Evolutionary conservation across 805 yeast genomes (phyloP), one percentile per base, ranked within the genome.

Genomic region (Cyberlindnera mycetangii): DNA sequence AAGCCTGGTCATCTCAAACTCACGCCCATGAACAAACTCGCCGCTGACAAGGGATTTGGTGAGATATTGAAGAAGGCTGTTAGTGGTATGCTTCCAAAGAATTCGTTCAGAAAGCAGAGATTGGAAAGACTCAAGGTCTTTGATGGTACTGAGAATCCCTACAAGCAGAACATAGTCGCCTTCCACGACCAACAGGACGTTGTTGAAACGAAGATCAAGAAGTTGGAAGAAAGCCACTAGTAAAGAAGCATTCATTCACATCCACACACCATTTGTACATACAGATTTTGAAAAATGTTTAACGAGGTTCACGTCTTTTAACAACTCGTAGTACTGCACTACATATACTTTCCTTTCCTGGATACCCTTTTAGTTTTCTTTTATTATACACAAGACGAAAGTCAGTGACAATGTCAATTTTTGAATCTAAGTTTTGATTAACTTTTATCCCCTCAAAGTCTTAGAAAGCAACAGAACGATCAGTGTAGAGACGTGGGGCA

Each of bases 401-500:
- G 8, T 30, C 14, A 25, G 32, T 14, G 16, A 30, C 17, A 30
- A 30, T n/a, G 32, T 16, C 32, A 30, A 3, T 20, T 21, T n/a
- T 14, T 21, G 11, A 11, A 34, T 44, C 17, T 36, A 12, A 25
- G 5, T n/a, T 10, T 25, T 10, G n/a, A 11, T 10, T 25, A 11
- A 25, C 4, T 11, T 25, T n/a, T 10, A 12, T 25, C 28, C 7
- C 28, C 12, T 10, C 7, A 25, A 10, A 7, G 15, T 28, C 22
- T 56, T 41, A 56, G 27, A 74, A 66, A 14, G 74, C 69, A 7
- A 85, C 86, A 10, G 89, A 79, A 56, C 90, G 81, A 56, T 92
- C 97, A n/a, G 98, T 89, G 68, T 92, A 92, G 72, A 92, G 69
- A 70, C 99, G 83, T 44, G 98, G 99, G 17, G 97, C 85, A 60